Base-by-base conservation (phyloP, 2,329 filamentous ascomycete genomes). In the Beauveria varroae region DNA sequence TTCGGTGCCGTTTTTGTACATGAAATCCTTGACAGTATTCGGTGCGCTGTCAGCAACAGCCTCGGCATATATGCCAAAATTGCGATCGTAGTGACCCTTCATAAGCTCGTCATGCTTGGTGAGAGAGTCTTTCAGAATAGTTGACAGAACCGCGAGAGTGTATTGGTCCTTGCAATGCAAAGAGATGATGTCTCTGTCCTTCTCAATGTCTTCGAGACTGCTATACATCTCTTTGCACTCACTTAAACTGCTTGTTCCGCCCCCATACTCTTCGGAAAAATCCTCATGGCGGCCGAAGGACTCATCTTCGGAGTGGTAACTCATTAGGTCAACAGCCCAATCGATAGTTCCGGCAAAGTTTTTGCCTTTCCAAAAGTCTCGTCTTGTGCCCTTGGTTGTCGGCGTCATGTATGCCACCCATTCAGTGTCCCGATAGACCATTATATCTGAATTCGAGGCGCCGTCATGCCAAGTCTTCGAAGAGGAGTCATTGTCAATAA, bases 401-500 rank as follows among this genome's bases (percentile, higher is more conserved):
- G 61, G 46, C 22, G 40, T 57, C 66, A 67, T 67, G 43, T 65
- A 66, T 1, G 62, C 62, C 16, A 67, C 66, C 60, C 63, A 67
- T 30, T 66, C 63, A 10, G 55, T 60, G 7, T 57, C 37, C 5
- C 37, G n/a, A 41, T 54, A 30, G 16, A 53, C 37, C 41, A 61
- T 22, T 10, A 61, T 55, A 8, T 64, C 52, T 3, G 41, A 51
- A 37, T 55, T 46, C 1, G 51, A 49, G 20, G 3, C 43, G 8
- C 8, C 51, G n/a, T 63, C 60, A 8, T 54, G 51, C 49, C 49
- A 63, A 18, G 46, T 16, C 22, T 57, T 63, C 10, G 51, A 59
- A 14, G 55, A 30, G 3, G 34, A 43, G 16, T 61, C 55, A 57
- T 65, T 65, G 34, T 72, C 67, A 40, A 75, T 71, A 18, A 60